Base-by-base conservation (phyloP, 345 rosid species). In the Aegle marmelos region DNA sequence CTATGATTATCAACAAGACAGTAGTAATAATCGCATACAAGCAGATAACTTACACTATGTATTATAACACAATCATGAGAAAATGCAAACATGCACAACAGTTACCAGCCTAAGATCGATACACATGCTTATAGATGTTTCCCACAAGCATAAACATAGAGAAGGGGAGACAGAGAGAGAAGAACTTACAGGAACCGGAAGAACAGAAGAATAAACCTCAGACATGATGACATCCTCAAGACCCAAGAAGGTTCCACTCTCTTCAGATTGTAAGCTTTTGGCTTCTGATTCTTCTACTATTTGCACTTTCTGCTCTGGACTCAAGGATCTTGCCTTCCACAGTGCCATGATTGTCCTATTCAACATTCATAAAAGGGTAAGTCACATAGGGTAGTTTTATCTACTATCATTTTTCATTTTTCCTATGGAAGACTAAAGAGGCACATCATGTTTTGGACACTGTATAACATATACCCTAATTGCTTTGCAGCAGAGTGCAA, bases 301-400 rank as follows among this genome's bases (percentile, higher is more conserved):
- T 80, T 87, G 91, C 84, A 92, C 96, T 86, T 93, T 96, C 93
- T 93, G 98, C 86, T 93, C 98, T 5, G 93, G 97, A 81, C 86
- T 92, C 94, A 93, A 87, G 37, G 97, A 89, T 82, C 94, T 89
- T 68, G 97, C 97, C 85, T 91, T 93, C 97, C 99, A 93, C 45
- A 96, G 86, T 77, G 98, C 99, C 97, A 92, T 93, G 83, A 96
- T 93, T 75, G 99, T 93, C 90, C 99, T 96, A 73, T 63, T 74
- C 77, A 79, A 67, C 41, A 79, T 4, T 13, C 21, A 82, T 37
- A 54, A 66, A 31, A 4, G 9, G 63, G 39, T 2, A 79, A 75
- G 62, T 74, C 24, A 68, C 30, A 36, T 19, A 24, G 25, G 37
- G 64, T 59, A 74, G 48, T 67, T 62, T 45, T 58, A 68, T 66